Base-by-base conservation (phyloP, 2,329 filamentous ascomycete genomes). In the Corniculantispora saksenae region DNA sequence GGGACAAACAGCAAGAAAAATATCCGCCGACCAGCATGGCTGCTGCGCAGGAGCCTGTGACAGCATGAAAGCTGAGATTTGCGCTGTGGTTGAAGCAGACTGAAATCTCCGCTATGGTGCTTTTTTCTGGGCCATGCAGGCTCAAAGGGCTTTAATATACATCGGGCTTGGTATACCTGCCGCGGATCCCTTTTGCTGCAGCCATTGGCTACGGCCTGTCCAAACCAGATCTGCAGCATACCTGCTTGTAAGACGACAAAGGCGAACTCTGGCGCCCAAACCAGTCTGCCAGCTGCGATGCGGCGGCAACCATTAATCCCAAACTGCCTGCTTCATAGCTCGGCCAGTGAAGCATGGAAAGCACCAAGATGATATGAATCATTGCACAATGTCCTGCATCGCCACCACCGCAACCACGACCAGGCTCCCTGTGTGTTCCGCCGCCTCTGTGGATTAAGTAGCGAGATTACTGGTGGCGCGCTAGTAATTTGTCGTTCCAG, bases 391-490 rank as follows among this genome's bases (percentile, higher is more conserved):
- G 12, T 12, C 38, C 25, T 27, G 38, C 54, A 57, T 45, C 13
- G 25, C 25, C 50, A 10, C 25, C 50, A 15, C 19, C 40, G 9
- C 23, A 32, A 25, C 13, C 40, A 38, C 12, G 10, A 8, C 57
- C 27, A n/a, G 48, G 29, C 45, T 61, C 23, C 48, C 50, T 61
- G 19, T 17, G 6, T 25, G 48, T 61, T 45, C 59, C 48, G 50
- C 48, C 15, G 48, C 29, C 38, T 53, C 47, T 19, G 25, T 29
- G 48, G 38, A 21, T n/a, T 45, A 40, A 43, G 23, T 40, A 61
- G 38, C 48, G 35, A 61, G 48, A 54, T 54, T 61, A 45, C 47
- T 45, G 47, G 59, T 61, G 21, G 58, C 45, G 48, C 48, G 48
- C 48, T 61, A 54, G 38, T 23, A 56, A 56, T 56, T 56, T 56